phyloP scores from a whole-genome alignment of 1,284 basidiomycete species.

The Leccinum cinnamomeum region DNA sequence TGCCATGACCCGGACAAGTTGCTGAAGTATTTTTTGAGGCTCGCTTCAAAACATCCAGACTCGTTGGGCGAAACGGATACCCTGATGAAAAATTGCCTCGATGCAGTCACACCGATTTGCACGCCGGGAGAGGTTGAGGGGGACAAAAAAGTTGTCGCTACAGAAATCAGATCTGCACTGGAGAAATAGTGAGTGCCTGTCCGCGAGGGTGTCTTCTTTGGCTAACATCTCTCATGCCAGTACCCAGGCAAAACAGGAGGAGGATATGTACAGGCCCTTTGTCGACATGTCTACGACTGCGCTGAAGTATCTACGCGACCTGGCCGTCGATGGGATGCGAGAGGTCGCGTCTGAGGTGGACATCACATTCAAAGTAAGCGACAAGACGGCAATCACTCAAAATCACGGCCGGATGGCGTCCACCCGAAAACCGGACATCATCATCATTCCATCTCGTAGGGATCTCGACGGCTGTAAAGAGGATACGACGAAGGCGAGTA shows the following conservation, averaged over 20 bases:
- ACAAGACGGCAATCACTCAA: neutral
- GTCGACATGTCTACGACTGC: neutral
- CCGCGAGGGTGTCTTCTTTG: neutral
- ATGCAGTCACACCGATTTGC: neutral
- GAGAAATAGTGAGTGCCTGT: neutral
- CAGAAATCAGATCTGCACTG: neutral
- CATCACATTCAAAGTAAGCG: neutral
- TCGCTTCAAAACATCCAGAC: neutral
- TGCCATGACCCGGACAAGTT: neutral
- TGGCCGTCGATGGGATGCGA: neutral
- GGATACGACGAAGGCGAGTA: no score
- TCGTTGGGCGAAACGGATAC: neutral
- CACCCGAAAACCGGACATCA: neutral
- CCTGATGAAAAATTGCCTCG: neutral
- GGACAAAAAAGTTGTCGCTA: neutral
- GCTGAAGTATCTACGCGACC: neutral
- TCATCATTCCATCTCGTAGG: neutral
- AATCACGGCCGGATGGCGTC: neutral
- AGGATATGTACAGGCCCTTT: neutral
- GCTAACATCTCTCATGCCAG: neutral
- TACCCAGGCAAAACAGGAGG: neutral
- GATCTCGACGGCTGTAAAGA: neutral
- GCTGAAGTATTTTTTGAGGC: neutral
- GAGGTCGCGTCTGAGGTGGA: neutral
- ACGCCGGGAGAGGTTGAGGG: neutral